Evolutionary conservation across 2,329 filamentous ascomycete genomes (phyloP), one percentile per base, ranked within the genome.

Genomic region (Fusarium protoensiforme): DNA sequence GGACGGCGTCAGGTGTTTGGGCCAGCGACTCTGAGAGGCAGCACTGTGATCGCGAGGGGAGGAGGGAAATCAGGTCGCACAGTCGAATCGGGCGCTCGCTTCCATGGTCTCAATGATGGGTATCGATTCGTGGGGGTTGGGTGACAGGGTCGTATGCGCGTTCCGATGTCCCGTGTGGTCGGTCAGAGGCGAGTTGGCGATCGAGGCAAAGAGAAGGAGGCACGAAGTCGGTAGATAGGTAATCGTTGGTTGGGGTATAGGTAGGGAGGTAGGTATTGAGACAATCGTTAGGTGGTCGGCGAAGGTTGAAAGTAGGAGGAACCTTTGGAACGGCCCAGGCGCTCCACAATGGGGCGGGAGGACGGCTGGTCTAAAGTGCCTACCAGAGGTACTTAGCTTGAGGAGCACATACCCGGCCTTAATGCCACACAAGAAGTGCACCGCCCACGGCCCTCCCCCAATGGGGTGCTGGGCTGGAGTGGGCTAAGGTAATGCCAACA

Each of bases 281-380:
- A 73, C 57, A 65, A 53, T 71, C 43, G 53, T 68, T 57, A 48
- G 56, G 54, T 39, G 67, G 63, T 57, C 67, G 56, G 51, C 67
- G 71, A 64, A 73, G 64, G 65, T 66, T 74, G 43, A 62, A 73
- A 56, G 54, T 39, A 69, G 66, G 38, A 63, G 48, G 29, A 64
- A 39, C 64, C 29, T 72, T 66, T 61, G 65, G 16, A 59, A 70
- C 39, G 66, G 66, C 46, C 43, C 71, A 68, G 61, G 41, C 64
- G 61, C 54, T 62, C 71, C 71, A 73, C 67, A 61, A 61, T 61
- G 66, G 64, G 66, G 64, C 63, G 71, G 71, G 70, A 74, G 66
- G 62, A 16, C 70, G 59, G 67, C n/a, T 56, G 46, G 60, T 35
- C 35, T 62, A 63, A 64, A 59, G 67, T 59, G 67, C 58, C 31